A percentile compares a stretch with the other conserved stretches of the same genome.
phyloP scores from a whole-genome alignment of 2,329 filamentous ascomycete species.

The Colletotrichum godetiae region DNA sequence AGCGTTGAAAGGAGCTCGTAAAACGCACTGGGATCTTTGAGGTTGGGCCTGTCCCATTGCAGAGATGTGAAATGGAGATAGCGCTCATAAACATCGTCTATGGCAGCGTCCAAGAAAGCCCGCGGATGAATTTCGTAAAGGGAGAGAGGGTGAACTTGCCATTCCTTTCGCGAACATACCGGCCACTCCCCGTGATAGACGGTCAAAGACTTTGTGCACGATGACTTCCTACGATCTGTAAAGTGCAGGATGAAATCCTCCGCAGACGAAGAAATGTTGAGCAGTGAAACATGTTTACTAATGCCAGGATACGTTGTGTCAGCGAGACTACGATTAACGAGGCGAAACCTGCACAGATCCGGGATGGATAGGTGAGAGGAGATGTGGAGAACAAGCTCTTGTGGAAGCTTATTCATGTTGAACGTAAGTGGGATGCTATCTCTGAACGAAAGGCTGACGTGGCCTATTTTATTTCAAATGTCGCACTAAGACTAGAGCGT shows the following conservation, averaged over 20 bases:
- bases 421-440: neutral
- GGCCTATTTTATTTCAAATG: too few species aligned
- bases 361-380: neutral
- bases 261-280: neutral
- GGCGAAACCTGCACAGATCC: neutral
- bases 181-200: conserved; percentile 3
- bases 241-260: neutral
- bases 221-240: neutral
- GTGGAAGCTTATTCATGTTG: neutral
- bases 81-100: neutral
- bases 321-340: neutral
- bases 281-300: neutral
- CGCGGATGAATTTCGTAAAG: neutral
- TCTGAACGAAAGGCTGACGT: too few species aligned
- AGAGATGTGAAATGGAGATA: neutral
- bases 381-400: neutral
- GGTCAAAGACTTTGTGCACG: neutral
- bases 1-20: neutral
- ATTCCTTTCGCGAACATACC: neutral
- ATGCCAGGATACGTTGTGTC: neutral
- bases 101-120: neutral
- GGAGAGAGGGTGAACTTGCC: neutral
- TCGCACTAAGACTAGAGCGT: too few species aligned
- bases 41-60: neutral
- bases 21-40: neutral